Percentiles rank a stretch among this genome's conserved stretches.
Evolutionary conservation across 345 rosid species (phyloP).

Genomic region (Viola odorata): DNA sequence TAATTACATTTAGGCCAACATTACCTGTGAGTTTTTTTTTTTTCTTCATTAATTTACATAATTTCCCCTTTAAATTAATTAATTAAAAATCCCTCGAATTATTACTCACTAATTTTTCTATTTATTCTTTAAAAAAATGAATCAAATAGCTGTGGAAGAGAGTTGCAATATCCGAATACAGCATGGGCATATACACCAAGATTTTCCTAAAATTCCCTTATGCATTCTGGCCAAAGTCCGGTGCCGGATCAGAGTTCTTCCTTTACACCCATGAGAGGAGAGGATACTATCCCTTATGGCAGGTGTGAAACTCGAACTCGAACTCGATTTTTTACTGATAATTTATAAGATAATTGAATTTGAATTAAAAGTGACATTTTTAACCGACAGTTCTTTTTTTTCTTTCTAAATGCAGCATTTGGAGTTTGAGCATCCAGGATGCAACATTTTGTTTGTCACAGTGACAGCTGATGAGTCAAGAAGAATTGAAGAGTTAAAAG

Average conservation of each 20-base stretch:
- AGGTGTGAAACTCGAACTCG: conserved; percentile 2
- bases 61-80: not conserved
- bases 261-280: conserved; percentile 17
- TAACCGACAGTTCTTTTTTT: not conserved
- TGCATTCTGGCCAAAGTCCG: conserved; percentile 24
- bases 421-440: conserved; percentile 16
- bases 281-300: conserved; percentile 29
- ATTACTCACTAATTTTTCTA: no score
- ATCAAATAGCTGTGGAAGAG: conserved; percentile 25
- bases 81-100: not conserved
- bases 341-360: not conserved
- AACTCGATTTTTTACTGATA: not conserved
- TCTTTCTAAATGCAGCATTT: conserved; percentile 4
- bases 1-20: conserved; percentile 19
- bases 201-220: conserved; percentile 28
- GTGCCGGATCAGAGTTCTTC: conserved; percentile 26
- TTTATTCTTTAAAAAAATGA: no score
- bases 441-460: conserved; percentile 18
- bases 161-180: conserved; percentile 15
- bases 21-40: conserved; percentile 16
- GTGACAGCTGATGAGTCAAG: conserved; percentile 18
- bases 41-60: not conserved
- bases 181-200: conserved; percentile 25
- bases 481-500: conserved; percentile 10
- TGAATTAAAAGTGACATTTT: not conserved